These are phyloP conservation scores for Phialocephala subalpina DNA, from an alignment of 2,329 filamentous ascomycete genomes.

Conservation along the genomic window DNA sequence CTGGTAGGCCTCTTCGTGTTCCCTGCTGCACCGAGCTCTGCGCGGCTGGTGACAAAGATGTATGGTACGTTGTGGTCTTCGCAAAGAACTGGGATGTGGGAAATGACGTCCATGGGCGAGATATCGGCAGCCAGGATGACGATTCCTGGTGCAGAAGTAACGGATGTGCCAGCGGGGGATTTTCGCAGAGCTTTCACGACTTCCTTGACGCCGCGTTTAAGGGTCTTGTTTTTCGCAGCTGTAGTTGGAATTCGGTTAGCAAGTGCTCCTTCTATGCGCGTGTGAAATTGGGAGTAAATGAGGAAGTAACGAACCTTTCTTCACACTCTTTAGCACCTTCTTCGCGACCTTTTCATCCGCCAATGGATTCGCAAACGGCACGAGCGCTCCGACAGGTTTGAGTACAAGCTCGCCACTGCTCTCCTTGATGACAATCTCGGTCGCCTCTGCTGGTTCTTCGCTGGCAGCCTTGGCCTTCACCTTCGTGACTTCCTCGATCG, in stretches of 20 bases:
- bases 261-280: constrained; percentile 16
- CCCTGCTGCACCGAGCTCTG: constrained; percentile 91
- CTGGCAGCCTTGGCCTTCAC: constrained; percentile 55
- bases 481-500: constrained; percentile 71
- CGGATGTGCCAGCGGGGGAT: constrained; percentile 74
- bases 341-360: constrained; percentile 79
- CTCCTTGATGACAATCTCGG: constrained; percentile 39
- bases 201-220: constrained; percentile 98
- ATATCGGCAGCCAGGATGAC: constrained; percentile 97
- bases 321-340: constrained; percentile 71
- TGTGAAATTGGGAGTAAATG: background rate
- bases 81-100: constrained; percentile 95
- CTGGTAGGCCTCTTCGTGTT: constrained; percentile 96
- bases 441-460: constrained; percentile 45
- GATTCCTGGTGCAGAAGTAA: constrained; percentile 71
- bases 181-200: constrained; percentile 98
- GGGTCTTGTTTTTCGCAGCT: constrained; percentile 95
- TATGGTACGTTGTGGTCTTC: constrained; percentile 98
- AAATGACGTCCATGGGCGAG: constrained; percentile 98
- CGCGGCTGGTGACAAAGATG: constrained; percentile 91
- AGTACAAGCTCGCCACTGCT: constrained; percentile 51
- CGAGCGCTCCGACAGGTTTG: constrained; percentile 66
- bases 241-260: constrained; percentile 34
- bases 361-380: constrained; percentile 84
- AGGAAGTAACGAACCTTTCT: constrained; percentile 56